These are phyloP conservation scores for Chlorella sp. DNA, from an alignment of 139 green algal species.

Conservation along the genomic window DNA sequence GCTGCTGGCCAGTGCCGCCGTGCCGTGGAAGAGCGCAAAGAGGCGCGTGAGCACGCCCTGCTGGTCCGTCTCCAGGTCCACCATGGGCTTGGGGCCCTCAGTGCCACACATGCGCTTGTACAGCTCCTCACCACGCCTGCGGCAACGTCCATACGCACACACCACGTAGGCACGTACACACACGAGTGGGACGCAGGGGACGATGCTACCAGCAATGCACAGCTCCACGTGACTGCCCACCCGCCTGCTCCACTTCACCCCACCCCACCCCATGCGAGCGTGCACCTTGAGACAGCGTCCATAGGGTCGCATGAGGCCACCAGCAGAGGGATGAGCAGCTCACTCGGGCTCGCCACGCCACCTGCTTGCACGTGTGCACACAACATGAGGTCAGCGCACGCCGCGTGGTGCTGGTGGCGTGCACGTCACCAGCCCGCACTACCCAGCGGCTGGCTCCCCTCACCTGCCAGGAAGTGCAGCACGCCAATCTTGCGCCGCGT, in stretches of 20 bases:
- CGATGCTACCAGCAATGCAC: neutral
- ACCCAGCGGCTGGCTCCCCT: slow-evolving; percentile 7
- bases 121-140: slow-evolving; percentile 69
- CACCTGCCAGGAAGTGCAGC: slow-evolving; percentile 61
- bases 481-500: slow-evolving; percentile 62
- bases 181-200: neutral
- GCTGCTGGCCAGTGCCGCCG: neutral
- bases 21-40: slow-evolving; percentile 60
- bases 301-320: slow-evolving; percentile 50
- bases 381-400: too few relatives aligned
- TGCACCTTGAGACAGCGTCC: slow-evolving; percentile 43
- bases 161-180: slow-evolving; percentile 1
- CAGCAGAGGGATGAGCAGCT: slow-evolving; percentile 55
- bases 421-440: too few relatives aligned
- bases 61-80: slow-evolving; percentile 58
- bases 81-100: slow-evolving; percentile 34
- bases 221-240: neutral
- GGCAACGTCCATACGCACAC: neutral
- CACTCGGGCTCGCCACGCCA: neutral
- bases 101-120: slow-evolving; percentile 46
- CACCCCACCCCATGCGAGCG: too few relatives aligned
- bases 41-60: slow-evolving; percentile 12
- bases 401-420: too few relatives aligned
- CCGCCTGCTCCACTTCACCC: too few relatives aligned
- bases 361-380: too few relatives aligned